A percentile compares a stretch with the other conserved stretches of the same genome.
These are phyloP conservation scores for Marchantia paleacea DNA, from an alignment of 225 moss, liverwort and hornwort genomes.

Conservation along the genomic window DNA sequence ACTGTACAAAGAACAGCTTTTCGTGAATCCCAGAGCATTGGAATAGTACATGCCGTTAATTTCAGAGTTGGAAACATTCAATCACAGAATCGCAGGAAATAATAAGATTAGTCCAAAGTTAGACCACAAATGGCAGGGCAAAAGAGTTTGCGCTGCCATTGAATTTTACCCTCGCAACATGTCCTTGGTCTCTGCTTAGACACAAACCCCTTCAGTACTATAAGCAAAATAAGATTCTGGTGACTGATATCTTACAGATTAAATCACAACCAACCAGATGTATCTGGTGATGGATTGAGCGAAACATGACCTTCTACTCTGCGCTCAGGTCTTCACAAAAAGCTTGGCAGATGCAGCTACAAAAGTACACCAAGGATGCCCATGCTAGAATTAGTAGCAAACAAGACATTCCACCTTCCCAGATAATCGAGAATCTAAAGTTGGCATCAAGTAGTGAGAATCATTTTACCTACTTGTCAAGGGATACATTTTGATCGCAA, in stretches of 20 bases:
- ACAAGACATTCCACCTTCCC: constrained; percentile 39
- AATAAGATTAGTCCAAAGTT: constrained; percentile 21
- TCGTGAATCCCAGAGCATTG: constrained; percentile 18
- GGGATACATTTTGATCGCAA: constrained; percentile 24
- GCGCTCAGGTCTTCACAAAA: constrained; percentile 43
- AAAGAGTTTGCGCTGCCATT: constrained; percentile 9
- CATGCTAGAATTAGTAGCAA: constrained; percentile 45
- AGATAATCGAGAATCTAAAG: constrained; percentile 30
- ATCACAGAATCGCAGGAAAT: constrained; percentile 20
- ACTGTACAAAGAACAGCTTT: constrained; percentile 17
- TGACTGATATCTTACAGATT: constrained; percentile 51
- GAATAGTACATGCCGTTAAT: constrained; percentile 12
- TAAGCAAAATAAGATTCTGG: constrained; percentile 44
- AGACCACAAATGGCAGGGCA: constrained; percentile 20
- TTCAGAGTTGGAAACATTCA: constrained; percentile 10
- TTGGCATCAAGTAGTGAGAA: constrained; percentile 35
- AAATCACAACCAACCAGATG: constrained; percentile 44
- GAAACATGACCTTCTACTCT: constrained; percentile 34
- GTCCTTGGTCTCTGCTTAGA: constrained; percentile 25
- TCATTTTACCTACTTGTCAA: constrained; percentile 36
- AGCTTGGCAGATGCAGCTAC: constrained; percentile 46
- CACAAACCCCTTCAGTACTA: constrained; percentile 32
- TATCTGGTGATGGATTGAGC: constrained; percentile 44
- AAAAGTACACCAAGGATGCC: constrained; percentile 42
- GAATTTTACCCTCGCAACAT: constrained; percentile 21